Evolutionary conservation across 495 filamentous ascomycete species (phyloP).

Genomic region (Aspergillus sclerotiicarbonarius): DNA sequence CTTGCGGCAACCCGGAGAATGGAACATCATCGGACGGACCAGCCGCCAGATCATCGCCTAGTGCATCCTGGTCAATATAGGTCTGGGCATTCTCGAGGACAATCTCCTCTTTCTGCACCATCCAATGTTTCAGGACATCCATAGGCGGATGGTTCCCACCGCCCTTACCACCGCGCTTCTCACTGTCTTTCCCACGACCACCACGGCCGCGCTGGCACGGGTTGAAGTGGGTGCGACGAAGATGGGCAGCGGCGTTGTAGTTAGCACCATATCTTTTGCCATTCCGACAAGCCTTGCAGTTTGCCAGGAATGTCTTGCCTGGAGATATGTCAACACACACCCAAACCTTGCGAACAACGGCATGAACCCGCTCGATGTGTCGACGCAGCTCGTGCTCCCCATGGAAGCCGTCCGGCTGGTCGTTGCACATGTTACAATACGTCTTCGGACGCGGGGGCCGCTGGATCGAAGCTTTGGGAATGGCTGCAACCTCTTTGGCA

Average conservation of each 20-base stretch:
- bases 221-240: slow-evolving; percentile 86
- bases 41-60: slow-evolving; percentile 23
- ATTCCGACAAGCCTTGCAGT: slow-evolving; percentile 81
- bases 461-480: slow-evolving; percentile 69
- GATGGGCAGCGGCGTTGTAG: slow-evolving; percentile 93
- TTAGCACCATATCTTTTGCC: slow-evolving; percentile 85
- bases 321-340: slow-evolving; percentile 69
- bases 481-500: slow-evolving; percentile 58
- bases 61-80: slow-evolving; percentile 16
- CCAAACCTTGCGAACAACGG: slow-evolving; percentile 71
- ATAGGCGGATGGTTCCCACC: slow-evolving; percentile 82
- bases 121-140: slow-evolving; percentile 78
- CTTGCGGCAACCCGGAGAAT: slow-evolving; percentile 10
- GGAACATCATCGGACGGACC: slow-evolving; percentile 15
- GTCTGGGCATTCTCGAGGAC: slow-evolving; percentile 34
- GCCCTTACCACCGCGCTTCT: slow-evolving; percentile 77
- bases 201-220: slow-evolving; percentile 55
- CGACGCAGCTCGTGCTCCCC: slow-evolving; percentile 91
- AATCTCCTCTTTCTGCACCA: slow-evolving; percentile 62
- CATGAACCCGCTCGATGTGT: slow-evolving; percentile 80
- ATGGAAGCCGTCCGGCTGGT: slow-evolving; percentile 82
- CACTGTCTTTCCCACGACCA: slow-evolving; percentile 53
- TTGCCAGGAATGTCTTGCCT: slow-evolving; percentile 63
- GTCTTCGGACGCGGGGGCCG: slow-evolving; percentile 77
- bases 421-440: slow-evolving; percentile 68